Percentiles rank a stretch among this genome's conserved stretches.
Evolutionary conservation across 768 basidiomycete genomes (phyloP).

Genomic region (Phlebiopsis flavidoalba): DNA sequence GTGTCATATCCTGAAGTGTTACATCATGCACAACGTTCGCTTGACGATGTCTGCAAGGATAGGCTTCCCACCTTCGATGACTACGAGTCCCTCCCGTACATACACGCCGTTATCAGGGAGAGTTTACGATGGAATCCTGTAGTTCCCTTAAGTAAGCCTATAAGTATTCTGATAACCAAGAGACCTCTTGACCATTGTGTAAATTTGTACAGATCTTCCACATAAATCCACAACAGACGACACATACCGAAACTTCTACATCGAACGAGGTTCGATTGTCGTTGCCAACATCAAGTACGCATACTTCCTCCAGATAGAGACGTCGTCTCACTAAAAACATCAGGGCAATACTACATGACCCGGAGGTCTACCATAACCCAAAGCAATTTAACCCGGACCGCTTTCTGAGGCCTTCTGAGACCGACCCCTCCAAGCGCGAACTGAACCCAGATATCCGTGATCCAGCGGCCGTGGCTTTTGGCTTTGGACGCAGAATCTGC

Average conservation of each 20-base stretch:
- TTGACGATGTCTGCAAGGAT: conserved; percentile 6
- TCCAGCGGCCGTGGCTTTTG: conserved; percentile 8
- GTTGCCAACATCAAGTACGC: conserved; percentile 27
- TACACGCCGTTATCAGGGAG: conserved; percentile 12
- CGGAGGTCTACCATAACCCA: conserved; percentile 2
- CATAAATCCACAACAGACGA: conserved; percentile 25
- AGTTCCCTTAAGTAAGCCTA: conserved; percentile 8
- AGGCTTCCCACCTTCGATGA: conserved; percentile 12
- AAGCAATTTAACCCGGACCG: conserved; percentile 3
- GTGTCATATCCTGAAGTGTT: conserved; percentile 7
- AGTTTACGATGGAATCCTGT: conserved; percentile 13
- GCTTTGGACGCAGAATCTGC: conserved; percentile 9
- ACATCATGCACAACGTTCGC: conserved; percentile 3
- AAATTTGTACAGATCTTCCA: conserved; percentile 14
- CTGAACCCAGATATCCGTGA: neutral
- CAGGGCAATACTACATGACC: conserved; percentile 8
- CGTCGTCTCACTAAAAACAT: neutral
- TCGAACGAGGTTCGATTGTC: conserved; percentile 25
- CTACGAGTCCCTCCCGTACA: conserved; percentile 5
- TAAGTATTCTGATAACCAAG: neutral
- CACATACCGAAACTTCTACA: conserved; percentile 24
- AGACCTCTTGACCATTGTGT: neutral
- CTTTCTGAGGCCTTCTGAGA: neutral
- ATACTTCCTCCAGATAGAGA: too few relatives aligned
- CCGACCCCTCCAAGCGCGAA: too few relatives aligned